phyloP scores from a whole-genome alignment of 208 protist species.

The Vickermania spadyakhi region DNA sequence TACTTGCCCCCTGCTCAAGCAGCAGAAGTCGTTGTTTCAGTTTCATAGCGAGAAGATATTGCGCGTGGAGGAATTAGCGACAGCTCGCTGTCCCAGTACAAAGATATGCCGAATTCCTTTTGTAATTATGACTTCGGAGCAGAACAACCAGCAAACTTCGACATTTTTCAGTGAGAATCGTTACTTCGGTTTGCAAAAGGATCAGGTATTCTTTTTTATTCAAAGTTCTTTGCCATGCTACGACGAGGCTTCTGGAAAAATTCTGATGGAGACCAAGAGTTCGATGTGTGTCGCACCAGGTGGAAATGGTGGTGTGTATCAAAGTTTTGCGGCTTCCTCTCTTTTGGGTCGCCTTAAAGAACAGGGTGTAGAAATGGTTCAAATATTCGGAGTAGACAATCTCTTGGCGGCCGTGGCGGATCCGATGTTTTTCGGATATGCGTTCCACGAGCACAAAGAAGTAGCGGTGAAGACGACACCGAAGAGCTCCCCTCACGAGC shows the following conservation, averaged over 20 bases:
- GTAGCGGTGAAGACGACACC: constrained; percentile 91
- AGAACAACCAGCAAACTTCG: constrained; percentile 88
- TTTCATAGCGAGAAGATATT: constrained; percentile 93
- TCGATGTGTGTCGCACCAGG: constrained; percentile 87
- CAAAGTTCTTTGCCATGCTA: constrained; percentile 92
- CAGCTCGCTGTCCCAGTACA: neutral
- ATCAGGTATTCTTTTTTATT: constrained; percentile 93
- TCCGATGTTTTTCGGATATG: constrained; percentile 94
- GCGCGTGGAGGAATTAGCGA: constrained; percentile 73
- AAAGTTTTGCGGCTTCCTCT: constrained; percentile 22
- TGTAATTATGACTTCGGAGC: constrained; percentile 96
- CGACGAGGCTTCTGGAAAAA: constrained; percentile 80
- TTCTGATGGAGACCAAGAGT: constrained; percentile 76
- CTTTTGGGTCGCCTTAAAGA: constrained; percentile 73
- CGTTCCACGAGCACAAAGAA: constrained; percentile 36
- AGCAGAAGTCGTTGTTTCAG: constrained; percentile 95
- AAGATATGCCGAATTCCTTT: constrained; percentile 24
- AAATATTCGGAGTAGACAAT: constrained; percentile 97
- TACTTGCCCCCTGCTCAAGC: constrained; percentile 53
- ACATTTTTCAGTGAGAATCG: constrained; percentile 89
- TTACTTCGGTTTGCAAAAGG: constrained; percentile 91
- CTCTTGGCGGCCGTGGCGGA: constrained; percentile 89
- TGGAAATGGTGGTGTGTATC: constrained; percentile 96
- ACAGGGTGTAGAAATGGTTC: constrained; percentile 88
- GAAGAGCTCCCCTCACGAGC: constrained; percentile 78